Percentiles rank a stretch among this genome's conserved stretches.
Conservation (phyloP, 768 basidiomycete species). For the Lactarius deliciosus region DNA sequence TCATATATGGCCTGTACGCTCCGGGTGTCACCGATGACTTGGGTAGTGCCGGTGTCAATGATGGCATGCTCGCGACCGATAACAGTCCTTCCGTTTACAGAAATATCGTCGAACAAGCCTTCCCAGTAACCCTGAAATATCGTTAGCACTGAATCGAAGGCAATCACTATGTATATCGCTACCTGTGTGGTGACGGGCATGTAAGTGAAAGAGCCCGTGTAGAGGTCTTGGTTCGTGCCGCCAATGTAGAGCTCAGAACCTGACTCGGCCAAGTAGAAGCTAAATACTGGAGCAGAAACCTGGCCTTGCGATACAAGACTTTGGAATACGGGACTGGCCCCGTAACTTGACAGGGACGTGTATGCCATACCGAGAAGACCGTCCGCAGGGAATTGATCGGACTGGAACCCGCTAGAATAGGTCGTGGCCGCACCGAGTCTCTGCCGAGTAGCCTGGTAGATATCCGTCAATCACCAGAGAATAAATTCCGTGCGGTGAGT, state of each 20-base stretch:
- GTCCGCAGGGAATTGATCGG: constrained; percentile 37
- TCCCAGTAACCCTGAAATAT: constrained; percentile 19
- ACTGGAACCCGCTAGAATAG: constrained; percentile 38
- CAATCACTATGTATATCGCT: constrained; percentile 15
- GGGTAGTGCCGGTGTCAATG: constrained; percentile 38
- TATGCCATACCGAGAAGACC: constrained; percentile 46
- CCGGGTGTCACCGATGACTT: constrained; percentile 31
- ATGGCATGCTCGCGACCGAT: constrained; percentile 27
- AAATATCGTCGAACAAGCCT: constrained; percentile 32
- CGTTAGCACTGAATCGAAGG: constrained; percentile 32
- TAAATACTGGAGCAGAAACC: constrained; percentile 43
- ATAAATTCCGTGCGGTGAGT: background rate
- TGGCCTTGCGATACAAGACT: constrained; percentile 43
- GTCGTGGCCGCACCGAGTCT: constrained; percentile 45
- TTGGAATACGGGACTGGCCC: constrained; percentile 36
- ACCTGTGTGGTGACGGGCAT: constrained; percentile 5
- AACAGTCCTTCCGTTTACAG: constrained; percentile 30
- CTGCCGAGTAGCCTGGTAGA: constrained; percentile 40
- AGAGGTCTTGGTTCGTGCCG: constrained; percentile 24
- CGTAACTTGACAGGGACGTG: constrained; percentile 32
- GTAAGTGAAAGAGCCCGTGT: constrained; percentile 20
- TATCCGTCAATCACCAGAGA: constrained; percentile 2
- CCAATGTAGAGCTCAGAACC: constrained; percentile 40
- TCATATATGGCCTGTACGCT: background rate
- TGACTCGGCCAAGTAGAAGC: constrained; percentile 46